Evolutionary conservation across 2,329 filamentous ascomycete species (phyloP).

Genomic region (Colletotrichum destructivum): DNA sequence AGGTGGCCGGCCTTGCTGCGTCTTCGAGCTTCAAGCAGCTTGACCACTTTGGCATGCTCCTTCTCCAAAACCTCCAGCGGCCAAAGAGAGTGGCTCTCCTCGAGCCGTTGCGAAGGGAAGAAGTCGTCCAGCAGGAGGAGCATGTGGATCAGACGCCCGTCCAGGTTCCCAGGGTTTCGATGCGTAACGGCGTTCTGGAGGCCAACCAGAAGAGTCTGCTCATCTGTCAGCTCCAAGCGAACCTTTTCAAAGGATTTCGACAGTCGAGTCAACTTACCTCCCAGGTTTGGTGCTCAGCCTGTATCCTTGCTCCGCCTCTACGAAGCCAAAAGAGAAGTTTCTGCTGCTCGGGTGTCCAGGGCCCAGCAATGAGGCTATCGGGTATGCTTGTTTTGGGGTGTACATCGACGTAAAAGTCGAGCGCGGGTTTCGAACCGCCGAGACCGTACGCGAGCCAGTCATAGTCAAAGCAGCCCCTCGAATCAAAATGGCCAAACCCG

Average conservation of each 20-base stretch:
- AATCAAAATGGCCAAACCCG: slow-evolving; percentile 50
- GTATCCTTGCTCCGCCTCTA: slow-evolving; percentile 54
- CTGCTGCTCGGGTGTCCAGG: slow-evolving; percentile 57
- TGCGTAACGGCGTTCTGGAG: slow-evolving; percentile 37
- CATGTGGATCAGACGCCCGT: slow-evolving; percentile 36
- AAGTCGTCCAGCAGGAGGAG: slow-evolving; percentile 33
- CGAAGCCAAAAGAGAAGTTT: slow-evolving; percentile 64
- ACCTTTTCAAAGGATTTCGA: slow-evolving; percentile 17
- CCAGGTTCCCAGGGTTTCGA: slow-evolving; percentile 28
- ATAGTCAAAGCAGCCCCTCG: slow-evolving; percentile 54
- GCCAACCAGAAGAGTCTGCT: slow-evolving; percentile 29
- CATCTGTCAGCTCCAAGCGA: slow-evolving; percentile 44
- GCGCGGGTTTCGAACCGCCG: slow-evolving; percentile 17
- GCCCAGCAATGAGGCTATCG: slow-evolving; percentile 56
- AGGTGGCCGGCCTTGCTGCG: slow-evolving; percentile 28
- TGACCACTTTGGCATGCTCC: slow-evolving; percentile 32
- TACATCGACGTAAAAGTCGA: slow-evolving; percentile 51
- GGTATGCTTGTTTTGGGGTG: slow-evolving; percentile 59
- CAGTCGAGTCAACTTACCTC: slow-evolving; percentile 47
- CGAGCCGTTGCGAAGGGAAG: slow-evolving; percentile 15
- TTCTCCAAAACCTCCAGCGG: slow-evolving; percentile 33
- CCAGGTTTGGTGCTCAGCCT: slow-evolving; percentile 55
- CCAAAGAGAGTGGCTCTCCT: slow-evolving; percentile 23
- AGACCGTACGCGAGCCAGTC: slow-evolving; percentile 49
- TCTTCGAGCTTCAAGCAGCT: slow-evolving; percentile 13